Evolutionary conservation across 164 flowering plant genomes (phyloP).

Genomic region (Tinospora cordifolia): DNA sequence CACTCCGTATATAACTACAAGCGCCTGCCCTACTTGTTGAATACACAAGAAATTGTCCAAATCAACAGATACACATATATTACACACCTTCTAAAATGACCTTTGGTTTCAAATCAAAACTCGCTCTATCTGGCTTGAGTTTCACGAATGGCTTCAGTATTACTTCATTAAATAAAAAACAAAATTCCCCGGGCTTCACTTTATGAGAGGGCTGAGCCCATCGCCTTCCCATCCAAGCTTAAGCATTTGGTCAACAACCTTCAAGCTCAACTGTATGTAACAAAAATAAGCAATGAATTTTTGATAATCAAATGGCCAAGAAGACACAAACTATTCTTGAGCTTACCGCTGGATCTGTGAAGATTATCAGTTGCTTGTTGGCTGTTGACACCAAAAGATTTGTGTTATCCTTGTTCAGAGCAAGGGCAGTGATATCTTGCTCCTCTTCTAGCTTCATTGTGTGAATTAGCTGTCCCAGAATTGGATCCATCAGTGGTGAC

Average conservation of each 20-base stretch:
- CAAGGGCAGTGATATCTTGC: constrained; percentile 77
- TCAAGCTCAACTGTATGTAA: constrained; percentile 78
- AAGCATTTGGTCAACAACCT: constrained; percentile 96
- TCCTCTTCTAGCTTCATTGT: constrained; percentile 59
- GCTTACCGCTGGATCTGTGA: constrained; percentile 95
- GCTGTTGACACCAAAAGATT: constrained; percentile 89
- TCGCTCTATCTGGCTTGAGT: background rate
- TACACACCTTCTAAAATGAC: constrained; percentile 21
- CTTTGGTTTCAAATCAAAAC: background rate
- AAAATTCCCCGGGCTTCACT: constrained; percentile 25
- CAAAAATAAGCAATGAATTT: constrained; percentile 10
- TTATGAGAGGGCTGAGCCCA: constrained; percentile 77
- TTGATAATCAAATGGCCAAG: background rate
- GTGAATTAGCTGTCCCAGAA: constrained; percentile 55
- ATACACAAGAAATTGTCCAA: constrained; percentile 2
- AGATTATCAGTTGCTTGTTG: constrained; percentile 76
- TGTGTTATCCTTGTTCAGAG: constrained; percentile 78
- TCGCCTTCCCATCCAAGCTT: constrained; percentile 99
- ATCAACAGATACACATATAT: constrained; percentile 25
- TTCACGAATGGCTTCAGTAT: background rate
- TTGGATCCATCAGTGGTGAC: background rate
- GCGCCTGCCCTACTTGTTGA: background rate
- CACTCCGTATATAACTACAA: constrained; percentile 5
- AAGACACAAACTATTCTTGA: constrained; percentile 2
- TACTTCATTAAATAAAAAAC: background rate